Conservation (phyloP, 257 asterid species). For the Catharanthus roseus region DNA sequence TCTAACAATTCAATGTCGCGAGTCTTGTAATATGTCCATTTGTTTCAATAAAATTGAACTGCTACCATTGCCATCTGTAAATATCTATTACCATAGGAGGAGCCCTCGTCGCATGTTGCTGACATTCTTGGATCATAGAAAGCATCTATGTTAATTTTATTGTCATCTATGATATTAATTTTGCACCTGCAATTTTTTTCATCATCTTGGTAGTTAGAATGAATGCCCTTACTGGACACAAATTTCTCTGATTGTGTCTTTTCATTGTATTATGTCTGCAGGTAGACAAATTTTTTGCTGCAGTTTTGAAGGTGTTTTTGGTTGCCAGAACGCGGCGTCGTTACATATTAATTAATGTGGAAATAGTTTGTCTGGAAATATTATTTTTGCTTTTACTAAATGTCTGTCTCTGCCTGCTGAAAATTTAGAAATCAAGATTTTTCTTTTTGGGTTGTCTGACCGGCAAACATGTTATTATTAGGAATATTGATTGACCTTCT, state of each 20-base stretch:
- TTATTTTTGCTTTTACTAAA: neutral
- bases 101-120: too few species aligned
- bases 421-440: neutral
- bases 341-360: neutral
- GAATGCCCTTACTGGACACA: too few species aligned
- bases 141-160: too few species aligned
- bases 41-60: too few species aligned
- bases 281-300: conserved; percentile 2
- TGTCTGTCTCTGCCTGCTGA: neutral
- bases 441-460: neutral
- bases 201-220: too few species aligned
- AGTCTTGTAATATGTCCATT: too few species aligned
- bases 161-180: too few species aligned
- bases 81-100: too few species aligned
- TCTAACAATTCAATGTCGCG: too few species aligned
- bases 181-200: too few species aligned
- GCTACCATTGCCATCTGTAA: too few species aligned
- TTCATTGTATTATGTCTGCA: neutral
- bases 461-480: neutral
- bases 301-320: neutral
- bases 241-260: neutral
- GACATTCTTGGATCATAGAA: too few species aligned
- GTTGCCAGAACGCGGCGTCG: neutral
- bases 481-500: conserved; percentile 1
- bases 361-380: neutral